These are phyloP conservation scores for Beauveria bassiana DNA, from an alignment of 2,329 filamentous ascomycete genomes.

Conservation along the genomic window DNA sequence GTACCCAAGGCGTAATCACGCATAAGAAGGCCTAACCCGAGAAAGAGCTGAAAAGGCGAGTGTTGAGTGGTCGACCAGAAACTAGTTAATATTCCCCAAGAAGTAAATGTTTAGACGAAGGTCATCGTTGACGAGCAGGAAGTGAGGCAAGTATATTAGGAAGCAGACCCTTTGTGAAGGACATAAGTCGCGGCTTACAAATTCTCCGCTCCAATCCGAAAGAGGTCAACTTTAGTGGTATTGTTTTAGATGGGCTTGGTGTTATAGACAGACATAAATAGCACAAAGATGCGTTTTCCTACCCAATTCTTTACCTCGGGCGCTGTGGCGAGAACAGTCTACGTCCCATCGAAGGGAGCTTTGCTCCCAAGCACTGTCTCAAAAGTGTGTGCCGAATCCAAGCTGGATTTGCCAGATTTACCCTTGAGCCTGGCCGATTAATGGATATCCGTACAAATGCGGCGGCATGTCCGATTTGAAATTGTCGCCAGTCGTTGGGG, in stretches of 20 bases:
- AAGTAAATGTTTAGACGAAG: background rate
- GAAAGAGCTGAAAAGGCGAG: background rate
- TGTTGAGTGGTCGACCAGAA: background rate
- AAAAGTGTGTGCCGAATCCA: too few relatives aligned
- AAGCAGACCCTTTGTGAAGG: background rate
- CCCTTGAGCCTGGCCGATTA: too few relatives aligned
- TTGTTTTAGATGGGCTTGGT: background rate
- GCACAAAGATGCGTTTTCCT: background rate
- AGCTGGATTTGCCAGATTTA: too few relatives aligned
- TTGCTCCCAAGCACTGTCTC: too few relatives aligned
- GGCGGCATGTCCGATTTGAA: too few relatives aligned
- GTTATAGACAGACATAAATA: background rate
- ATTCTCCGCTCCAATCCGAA: slow-evolving; percentile 3
- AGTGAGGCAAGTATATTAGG: background rate
- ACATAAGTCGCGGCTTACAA: background rate
- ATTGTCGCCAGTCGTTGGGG: too few relatives aligned
- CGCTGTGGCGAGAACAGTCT: too few relatives aligned
- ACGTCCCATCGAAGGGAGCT: too few relatives aligned
- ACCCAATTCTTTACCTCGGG: too few relatives aligned
- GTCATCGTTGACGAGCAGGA: background rate
- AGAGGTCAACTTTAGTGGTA: background rate
- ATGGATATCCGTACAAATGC: too few relatives aligned
- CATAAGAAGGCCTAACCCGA: background rate
- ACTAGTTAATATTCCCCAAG: slow-evolving; percentile 3
- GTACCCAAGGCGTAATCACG: slow-evolving; percentile 12